Percentiles rank a stretch among this genome's conserved stretches.
Conservation (phyloP, 352 stramenopile genomes). For the Phytophthora tubulina region DNA sequence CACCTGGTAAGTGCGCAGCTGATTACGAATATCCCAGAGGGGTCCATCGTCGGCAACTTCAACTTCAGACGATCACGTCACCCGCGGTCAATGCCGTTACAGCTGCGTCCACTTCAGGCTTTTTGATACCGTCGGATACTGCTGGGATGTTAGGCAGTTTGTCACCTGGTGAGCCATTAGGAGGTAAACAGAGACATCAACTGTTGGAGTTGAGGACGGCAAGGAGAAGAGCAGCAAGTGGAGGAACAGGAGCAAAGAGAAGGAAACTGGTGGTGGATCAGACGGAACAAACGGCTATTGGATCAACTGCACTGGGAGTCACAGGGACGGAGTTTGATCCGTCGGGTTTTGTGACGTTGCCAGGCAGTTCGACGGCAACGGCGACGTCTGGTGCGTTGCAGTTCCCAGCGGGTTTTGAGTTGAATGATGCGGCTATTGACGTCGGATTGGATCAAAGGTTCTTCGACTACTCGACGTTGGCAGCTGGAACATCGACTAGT, state of each 20-base stretch:
- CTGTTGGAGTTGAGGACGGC: constrained; percentile 71
- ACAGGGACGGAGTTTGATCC: constrained; percentile 65
- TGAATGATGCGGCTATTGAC: constrained; percentile 59
- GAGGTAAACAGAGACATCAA: constrained; percentile 52
- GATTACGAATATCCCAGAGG: constrained; percentile 72
- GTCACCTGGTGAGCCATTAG: constrained; percentile 53
- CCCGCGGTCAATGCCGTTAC: constrained; percentile 1
- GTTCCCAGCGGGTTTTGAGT: constrained; percentile 67
- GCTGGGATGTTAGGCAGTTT: constrained; percentile 44
- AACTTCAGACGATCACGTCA: constrained; percentile 23
- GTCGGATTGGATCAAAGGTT: constrained; percentile 57
- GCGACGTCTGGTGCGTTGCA: constrained; percentile 45
- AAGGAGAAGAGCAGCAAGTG: constrained; percentile 46
- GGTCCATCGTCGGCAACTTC: constrained; percentile 19
- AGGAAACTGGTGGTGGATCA: constrained; percentile 56
- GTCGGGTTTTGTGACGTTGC: constrained; percentile 66
- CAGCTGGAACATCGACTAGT: constrained; percentile 11
- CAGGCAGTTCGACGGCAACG: constrained; percentile 26
- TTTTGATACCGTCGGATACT: constrained; percentile 35
- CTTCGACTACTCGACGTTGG: constrained; percentile 49
- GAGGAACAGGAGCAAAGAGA: constrained; percentile 35
- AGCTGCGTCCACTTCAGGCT: neutral
- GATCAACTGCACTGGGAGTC: neutral
- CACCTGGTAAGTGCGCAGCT: constrained; percentile 72
- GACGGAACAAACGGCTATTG: constrained; percentile 22